A percentile compares a stretch with the other conserved stretches of the same genome.
Conservation (phyloP, 1,284 basidiomycete species). For the Meira nashicola region DNA sequence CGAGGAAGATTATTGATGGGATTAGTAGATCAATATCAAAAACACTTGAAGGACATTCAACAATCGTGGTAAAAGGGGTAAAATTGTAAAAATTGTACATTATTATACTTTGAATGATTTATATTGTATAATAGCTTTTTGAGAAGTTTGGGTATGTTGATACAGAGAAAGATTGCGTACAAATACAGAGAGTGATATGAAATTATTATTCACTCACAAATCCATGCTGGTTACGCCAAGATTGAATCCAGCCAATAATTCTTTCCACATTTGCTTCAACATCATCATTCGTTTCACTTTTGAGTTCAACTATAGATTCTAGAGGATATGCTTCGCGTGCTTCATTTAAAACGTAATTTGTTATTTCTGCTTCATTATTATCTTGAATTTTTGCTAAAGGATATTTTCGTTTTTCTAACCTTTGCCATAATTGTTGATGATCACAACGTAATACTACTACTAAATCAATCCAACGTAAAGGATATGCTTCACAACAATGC, state of each 20-base stretch:
- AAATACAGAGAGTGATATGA: not conserved
- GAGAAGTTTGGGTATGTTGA: not conserved
- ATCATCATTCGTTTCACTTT: constrained; percentile 72
- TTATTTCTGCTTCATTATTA: constrained; percentile 97
- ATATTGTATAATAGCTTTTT: not conserved
- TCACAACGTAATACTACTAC: constrained; percentile 88
- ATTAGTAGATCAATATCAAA: constrained; percentile 16
- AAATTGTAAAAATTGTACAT: not conserved
- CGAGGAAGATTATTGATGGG: not conserved
- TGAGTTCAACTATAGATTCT: constrained; percentile 80
- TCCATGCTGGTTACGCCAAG: constrained; percentile 65
- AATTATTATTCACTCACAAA: constrained; percentile 9
- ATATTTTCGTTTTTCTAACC: constrained; percentile 85
- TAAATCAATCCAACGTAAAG: constrained; percentile 95
- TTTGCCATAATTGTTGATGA: constrained; percentile 82
- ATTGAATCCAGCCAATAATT: constrained; percentile 76
- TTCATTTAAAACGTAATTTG: constrained; percentile 85
- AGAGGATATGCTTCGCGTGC: constrained; percentile 76
- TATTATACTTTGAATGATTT: not conserved
- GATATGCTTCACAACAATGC: constrained; percentile 92
- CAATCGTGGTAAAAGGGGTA: not conserved
- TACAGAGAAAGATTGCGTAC: not conserved
- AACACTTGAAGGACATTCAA: constrained; percentile 10
- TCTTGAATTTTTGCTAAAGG: constrained; percentile 90
- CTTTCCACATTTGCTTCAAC: constrained; percentile 79